These are phyloP conservation scores for Trichoderma asperellum DNA, from an alignment of 2,329 filamentous ascomycete species.

Conservation along the genomic window DNA sequence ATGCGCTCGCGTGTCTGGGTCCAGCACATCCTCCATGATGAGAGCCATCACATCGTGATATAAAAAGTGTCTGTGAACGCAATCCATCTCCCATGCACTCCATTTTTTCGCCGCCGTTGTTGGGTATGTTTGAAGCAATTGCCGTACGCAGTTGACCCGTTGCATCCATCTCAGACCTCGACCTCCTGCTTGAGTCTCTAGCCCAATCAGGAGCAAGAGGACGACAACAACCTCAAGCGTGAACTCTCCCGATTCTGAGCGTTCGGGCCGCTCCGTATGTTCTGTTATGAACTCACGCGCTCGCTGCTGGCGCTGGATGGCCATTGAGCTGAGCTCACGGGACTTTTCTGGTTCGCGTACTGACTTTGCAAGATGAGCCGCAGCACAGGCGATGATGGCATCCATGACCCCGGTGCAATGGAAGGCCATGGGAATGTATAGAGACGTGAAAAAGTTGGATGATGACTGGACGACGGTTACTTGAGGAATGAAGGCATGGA, in stretches of 20 bases:
- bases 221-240: neutral
- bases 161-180: slow-evolving; percentile 16
- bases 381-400: neutral
- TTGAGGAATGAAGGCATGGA: neutral
- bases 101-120: neutral
- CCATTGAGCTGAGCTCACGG: neutral
- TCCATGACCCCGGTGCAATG: neutral
- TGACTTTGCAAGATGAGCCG: slow-evolving; percentile 4
- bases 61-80: slow-evolving; percentile 4
- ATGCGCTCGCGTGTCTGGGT: neutral
- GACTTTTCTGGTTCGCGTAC: neutral
- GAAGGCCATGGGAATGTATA: slow-evolving; percentile 2
- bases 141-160: slow-evolving; percentile 3
- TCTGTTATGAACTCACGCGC: neutral
- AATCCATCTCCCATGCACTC: neutral
- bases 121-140: neutral
- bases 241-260: neutral
- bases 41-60: slow-evolving; percentile 7
- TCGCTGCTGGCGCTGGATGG: neutral
- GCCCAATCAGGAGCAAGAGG: slow-evolving; percentile 3
- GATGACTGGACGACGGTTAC: neutral
- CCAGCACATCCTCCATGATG: slow-evolving; percentile 8
- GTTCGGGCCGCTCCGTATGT: neutral
- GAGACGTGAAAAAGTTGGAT: neutral
- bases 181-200: neutral